Base-by-base conservation (phyloP, 352 stramenopile species). In the Pythium myriotylum region DNA sequence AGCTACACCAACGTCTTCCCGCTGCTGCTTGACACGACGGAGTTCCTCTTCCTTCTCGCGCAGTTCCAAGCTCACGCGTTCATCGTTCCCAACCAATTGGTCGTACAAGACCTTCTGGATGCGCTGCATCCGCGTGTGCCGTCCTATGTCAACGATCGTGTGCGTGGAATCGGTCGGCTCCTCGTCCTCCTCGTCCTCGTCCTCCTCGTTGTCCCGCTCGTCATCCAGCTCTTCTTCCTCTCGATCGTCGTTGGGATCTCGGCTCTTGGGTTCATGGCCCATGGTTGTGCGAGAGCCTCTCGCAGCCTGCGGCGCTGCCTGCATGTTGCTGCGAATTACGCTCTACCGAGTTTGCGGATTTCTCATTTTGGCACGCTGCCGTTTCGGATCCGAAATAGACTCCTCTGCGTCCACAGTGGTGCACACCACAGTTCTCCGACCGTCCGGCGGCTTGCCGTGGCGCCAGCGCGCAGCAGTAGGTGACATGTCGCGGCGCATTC, bases 1-100 rank as follows among this genome's bases (percentile, higher is more conserved):
- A 52, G 94, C 74, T 42, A 98, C 92, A 57, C 93, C 94, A 5
- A 96, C 73, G 59, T 95, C 80, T 68, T 98, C 94, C 19, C 94
- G 86, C 37, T 74, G 63, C 46, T 79, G 65, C 62, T 89, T 91
- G 37, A 83, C 68, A 9, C 83, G 77, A 39, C 75, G 73, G 3
- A 92, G 65, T 46, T 93, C 84, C 40, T 91, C 84, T 45, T 92
- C 81, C 52, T 89, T 91, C 55, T 92, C 82, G 19, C 82, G 82
- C 39, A 93, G 67, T 54, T 93, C 84, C 12, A 92, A 73, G 41
- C 74, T 76, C 23, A 94, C 52, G 23, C 81, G 81, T 57, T 86
- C 71, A 63, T 94, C 81, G 32, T 92, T 92, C 29, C 81, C 79
- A 53, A 85, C 67, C 20, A 94, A 73, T 60, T 93, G 82, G 42